Conservation (phyloP, 2,329 filamentous ascomycete genomes). For the Mycosphaerelloides madeirae region DNA sequence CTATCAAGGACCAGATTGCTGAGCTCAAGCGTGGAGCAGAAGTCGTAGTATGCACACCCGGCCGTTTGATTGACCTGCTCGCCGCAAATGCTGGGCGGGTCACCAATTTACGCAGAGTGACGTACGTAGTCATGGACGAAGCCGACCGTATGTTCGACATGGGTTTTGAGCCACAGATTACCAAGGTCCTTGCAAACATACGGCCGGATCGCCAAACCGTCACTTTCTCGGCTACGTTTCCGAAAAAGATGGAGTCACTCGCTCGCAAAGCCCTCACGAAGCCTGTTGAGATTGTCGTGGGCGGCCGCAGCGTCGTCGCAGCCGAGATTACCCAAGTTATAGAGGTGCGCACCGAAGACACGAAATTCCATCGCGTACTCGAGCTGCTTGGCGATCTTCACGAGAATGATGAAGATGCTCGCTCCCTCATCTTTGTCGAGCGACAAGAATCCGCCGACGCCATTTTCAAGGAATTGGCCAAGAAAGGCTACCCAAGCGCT, state of each 20-base stretch:
- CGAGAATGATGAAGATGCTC: slow-evolving; percentile 79
- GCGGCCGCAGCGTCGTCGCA: slow-evolving; percentile 68
- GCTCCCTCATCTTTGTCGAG: slow-evolving; percentile 63
- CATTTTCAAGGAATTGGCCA: slow-evolving; percentile 66
- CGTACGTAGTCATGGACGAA: slow-evolving; percentile 93
- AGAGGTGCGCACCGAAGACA: slow-evolving; percentile 74
- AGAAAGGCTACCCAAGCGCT: slow-evolving; percentile 84
- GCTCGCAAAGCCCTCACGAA: slow-evolving; percentile 82
- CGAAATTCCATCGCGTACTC: slow-evolving; percentile 78
- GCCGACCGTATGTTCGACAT: slow-evolving; percentile 99
- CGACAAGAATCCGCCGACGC: slow-evolving; percentile 34
- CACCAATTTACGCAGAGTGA: slow-evolving; percentile 81
- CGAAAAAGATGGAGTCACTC: slow-evolving; percentile 82
- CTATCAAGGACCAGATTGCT: slow-evolving; percentile 96
- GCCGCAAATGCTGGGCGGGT: slow-evolving; percentile 92
- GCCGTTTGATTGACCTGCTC: slow-evolving; percentile 90
- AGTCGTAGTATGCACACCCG: slow-evolving; percentile 91
- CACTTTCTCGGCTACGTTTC: slow-evolving; percentile 94
- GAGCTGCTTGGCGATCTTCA: slow-evolving; percentile 85
- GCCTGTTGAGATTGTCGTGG: slow-evolving; percentile 87
- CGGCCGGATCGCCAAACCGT: slow-evolving; percentile 91
- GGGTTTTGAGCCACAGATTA: slow-evolving; percentile 97
- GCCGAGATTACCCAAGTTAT: slow-evolving; percentile 83
- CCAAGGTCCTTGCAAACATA: slow-evolving; percentile 90
- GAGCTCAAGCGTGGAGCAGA: slow-evolving; percentile 93